phyloP scores from a whole-genome alignment of 345 rosid genomes.

The Salix exigua region DNA sequence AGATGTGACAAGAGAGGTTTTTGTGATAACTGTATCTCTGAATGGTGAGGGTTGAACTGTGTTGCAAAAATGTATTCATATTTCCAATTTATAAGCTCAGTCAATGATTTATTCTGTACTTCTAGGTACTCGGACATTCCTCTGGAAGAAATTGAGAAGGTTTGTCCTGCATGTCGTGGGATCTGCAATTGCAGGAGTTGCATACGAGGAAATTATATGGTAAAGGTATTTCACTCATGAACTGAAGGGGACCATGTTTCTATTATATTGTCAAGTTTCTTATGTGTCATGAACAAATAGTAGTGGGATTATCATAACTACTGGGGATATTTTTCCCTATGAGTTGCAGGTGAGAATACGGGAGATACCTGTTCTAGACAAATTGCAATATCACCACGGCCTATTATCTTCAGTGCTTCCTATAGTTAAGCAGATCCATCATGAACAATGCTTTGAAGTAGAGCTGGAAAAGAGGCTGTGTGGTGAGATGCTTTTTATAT shows the following conservation, averaged over 20 bases:
- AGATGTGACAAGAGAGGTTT: slow-evolving; percentile 84
- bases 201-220: slow-evolving; percentile 71
- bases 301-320: neutral
- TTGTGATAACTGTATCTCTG: slow-evolving; percentile 67
- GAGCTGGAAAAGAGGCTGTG: slow-evolving; percentile 77
- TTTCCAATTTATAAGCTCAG: slow-evolving; percentile 9
- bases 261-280: neutral
- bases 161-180: slow-evolving; percentile 95
- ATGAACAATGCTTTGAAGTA: slow-evolving; percentile 75
- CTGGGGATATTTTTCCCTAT: slow-evolving; percentile 17
- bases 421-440: slow-evolving; percentile 78
- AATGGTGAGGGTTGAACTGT: slow-evolving; percentile 49
- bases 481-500: slow-evolving; percentile 45
- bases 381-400: slow-evolving; percentile 71
- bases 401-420: slow-evolving; percentile 87
- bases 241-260: neutral
- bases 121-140: slow-evolving; percentile 64
- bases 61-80: neutral
- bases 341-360: slow-evolving; percentile 63
- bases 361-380: slow-evolving; percentile 77
- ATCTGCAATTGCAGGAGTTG: slow-evolving; percentile 84
- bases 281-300: neutral
- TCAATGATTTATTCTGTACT: slow-evolving; percentile 13
- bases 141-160: slow-evolving; percentile 73
- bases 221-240: slow-evolving; percentile 54